A percentile compares a stretch with the other conserved stretches of the same genome.
Conservation (phyloP, 2,329 filamentous ascomycete species). For the Cladorrhinum sp. region DNA sequence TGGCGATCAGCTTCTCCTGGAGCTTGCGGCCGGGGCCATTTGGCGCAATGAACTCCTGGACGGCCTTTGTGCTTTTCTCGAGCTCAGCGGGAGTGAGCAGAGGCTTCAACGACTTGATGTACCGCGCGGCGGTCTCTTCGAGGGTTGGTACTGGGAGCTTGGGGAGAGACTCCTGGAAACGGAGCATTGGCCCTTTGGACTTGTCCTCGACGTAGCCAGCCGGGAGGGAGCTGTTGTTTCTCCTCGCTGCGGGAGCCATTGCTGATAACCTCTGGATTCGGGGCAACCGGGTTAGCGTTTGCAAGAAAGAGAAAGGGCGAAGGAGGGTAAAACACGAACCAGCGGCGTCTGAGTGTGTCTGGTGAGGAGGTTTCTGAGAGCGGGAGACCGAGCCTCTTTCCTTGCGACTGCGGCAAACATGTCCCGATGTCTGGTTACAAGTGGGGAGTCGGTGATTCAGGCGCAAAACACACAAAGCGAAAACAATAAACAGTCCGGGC, state of each 20-base stretch:
- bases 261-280: constrained; percentile 32
- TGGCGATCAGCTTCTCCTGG: constrained; percentile 81
- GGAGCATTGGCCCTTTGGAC: constrained; percentile 75
- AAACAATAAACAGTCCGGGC: constrained; percentile 4
- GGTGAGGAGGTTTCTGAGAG: constrained; percentile 30
- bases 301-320: neutral
- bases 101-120: constrained; percentile 76
- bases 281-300: constrained; percentile 13
- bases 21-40: constrained; percentile 78
- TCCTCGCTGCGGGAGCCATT: constrained; percentile 53
- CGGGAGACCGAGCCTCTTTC: constrained; percentile 36
- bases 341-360: constrained; percentile 28
- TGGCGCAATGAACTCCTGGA: constrained; percentile 85
- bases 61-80: constrained; percentile 73
- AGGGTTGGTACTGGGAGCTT: constrained; percentile 76
- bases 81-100: constrained; percentile 68
- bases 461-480: neutral
- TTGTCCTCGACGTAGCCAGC: constrained; percentile 74
- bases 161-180: constrained; percentile 83
- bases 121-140: constrained; percentile 76
- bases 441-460: constrained; percentile 2
- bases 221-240: constrained; percentile 58
- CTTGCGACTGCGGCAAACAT: constrained; percentile 38
- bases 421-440: constrained; percentile 22
- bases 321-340: constrained; percentile 25